Base-by-base conservation (phyloP, 2,329 filamentous ascomycete species). In the Penicillium sp. region DNA sequence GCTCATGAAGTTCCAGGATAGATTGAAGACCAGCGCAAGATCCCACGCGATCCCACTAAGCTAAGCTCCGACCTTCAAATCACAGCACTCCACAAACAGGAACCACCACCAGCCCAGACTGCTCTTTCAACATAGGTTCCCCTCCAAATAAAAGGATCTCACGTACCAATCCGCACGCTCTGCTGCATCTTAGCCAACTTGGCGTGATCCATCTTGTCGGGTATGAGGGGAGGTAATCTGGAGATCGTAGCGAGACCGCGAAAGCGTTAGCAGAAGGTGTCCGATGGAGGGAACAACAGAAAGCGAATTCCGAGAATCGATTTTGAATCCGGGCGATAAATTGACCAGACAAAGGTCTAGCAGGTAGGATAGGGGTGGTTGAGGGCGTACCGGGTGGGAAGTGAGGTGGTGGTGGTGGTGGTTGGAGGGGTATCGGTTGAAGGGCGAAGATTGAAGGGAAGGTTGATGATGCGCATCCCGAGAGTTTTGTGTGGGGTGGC, bases 151-250 rank as follows among this genome's bases (percentile, higher is more conserved):
- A 5, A 61, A 22, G 61, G 22, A 60, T 61, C 56, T 60, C 61
- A 87, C 89, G 75, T 87, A 91, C 90, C 90, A 82, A 89, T 91
- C 79, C 86, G 85, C 77, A 86, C 85, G 74, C 84, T 85, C 81
- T 84, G 82, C 81, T 88, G 86, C 84, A 89, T 85, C 78, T 81
- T 86, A 78, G 85, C 85, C 76, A 89, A 80, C 84, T 88, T 89
- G 79, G 86, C 86, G 75, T 84, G 82, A 85, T 89, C 86, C 86
- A 89, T 88, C 72, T 74, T 84, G 78, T 78, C 75, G 76, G 72
- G 75, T 59, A 58, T 66, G 60, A 73, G 66, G 60, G 65, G 51
- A 42, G 51, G 37, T 17, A 59, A 59, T 68, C 58, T 63, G 57
- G 50, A 57, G 58, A 40, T 53, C 35, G 53, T 44, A 26, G 22